Conservation (phyloP, 2,329 filamentous ascomycete genomes). For the Alternaria tenuissima region DNA sequence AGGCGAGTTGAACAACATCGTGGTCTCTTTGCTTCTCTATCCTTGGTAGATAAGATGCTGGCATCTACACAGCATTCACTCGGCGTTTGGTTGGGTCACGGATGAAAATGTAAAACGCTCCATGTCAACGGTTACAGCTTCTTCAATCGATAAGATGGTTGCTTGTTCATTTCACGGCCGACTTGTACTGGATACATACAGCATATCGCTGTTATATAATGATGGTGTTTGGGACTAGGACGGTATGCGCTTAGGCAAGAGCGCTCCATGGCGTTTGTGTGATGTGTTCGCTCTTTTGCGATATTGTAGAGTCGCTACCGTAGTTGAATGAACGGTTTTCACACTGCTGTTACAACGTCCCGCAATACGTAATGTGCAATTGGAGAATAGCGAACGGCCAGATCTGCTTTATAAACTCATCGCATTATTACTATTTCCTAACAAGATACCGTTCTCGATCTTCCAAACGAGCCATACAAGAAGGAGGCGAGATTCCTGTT, state of each 20-base stretch:
- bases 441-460: no score
- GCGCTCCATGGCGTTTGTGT: slow-evolving; percentile 19
- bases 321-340: slow-evolving; percentile 1
- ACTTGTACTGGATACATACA: not conserved
- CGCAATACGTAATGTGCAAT: not conserved
- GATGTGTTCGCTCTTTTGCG: slow-evolving; percentile 8
- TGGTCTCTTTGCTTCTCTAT: not conserved
- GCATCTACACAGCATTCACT: slow-evolving; percentile 24
- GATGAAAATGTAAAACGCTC: slow-evolving; percentile 8
- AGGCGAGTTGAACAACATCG: slow-evolving; percentile 12
- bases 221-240: slow-evolving; percentile 16
- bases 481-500: not conserved
- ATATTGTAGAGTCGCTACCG: not conserved
- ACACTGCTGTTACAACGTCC: not conserved
- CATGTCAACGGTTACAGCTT: not conserved
- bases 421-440: not conserved
- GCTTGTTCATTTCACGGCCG: not conserved
- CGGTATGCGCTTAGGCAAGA: slow-evolving; percentile 16
- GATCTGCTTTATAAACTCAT: not conserved
- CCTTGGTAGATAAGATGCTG: slow-evolving; percentile 17
- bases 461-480: not conserved
- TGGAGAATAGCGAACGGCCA: not conserved
- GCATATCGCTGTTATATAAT: slow-evolving; percentile 17
- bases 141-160: slow-evolving; percentile 1
- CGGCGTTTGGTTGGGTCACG: slow-evolving; percentile 26